Evolutionary conservation across 768 basidiomycete species (phyloP), one percentile per base, ranked within the genome.

Genomic region (Tricholomella constricta): DNA sequence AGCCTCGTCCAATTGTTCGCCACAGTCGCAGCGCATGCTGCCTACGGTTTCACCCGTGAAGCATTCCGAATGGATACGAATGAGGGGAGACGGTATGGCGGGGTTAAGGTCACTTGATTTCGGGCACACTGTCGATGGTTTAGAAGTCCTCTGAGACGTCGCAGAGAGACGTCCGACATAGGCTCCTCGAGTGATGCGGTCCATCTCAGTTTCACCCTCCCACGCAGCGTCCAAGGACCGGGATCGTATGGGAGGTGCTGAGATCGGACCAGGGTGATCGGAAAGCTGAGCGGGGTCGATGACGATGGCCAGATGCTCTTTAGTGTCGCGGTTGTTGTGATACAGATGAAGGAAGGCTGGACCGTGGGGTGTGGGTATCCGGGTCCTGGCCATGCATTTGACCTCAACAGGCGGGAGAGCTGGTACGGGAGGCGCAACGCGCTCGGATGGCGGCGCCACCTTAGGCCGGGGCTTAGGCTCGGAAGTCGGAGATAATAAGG

Each of bases 21-120:
- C 97, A 65, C 97, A 99, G 69, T 99, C 97, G 66, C 97, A 99
- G 27, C 97, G 88, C 90, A 97, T 94, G 77, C 94, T 86, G 23
- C 97, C 97, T 53, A 98, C 84, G 7, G 95, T 98, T 71, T 98
- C 97, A 25, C 97, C 97, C 0, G 97, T 99, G 73, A 94, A 98
- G 69, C 97, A 99, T 69, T 99, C 97, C 25, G 94, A 97, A 71
- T 99, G 97, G 45, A 99, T 93, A 34, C 97, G 86, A 38, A 99
- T 85, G 46, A 98, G 82, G 0, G 97, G 94, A 0, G 86, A 71
- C 1, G 89, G 89, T 31, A 86, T 66, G 37, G 65, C 61, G 51
- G 75, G 60, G 48, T 52, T 54, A 29, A 58, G 37, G 26, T 49
- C 57, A 55, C 40, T 51, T 46, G 27, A 51, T 48, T 54, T 50